A percentile compares a stretch with the other conserved stretches of the same genome.
phyloP scores from a whole-genome alignment of 2,329 filamentous ascomycete genomes.

The Thielaviopsis punctulata region DNA sequence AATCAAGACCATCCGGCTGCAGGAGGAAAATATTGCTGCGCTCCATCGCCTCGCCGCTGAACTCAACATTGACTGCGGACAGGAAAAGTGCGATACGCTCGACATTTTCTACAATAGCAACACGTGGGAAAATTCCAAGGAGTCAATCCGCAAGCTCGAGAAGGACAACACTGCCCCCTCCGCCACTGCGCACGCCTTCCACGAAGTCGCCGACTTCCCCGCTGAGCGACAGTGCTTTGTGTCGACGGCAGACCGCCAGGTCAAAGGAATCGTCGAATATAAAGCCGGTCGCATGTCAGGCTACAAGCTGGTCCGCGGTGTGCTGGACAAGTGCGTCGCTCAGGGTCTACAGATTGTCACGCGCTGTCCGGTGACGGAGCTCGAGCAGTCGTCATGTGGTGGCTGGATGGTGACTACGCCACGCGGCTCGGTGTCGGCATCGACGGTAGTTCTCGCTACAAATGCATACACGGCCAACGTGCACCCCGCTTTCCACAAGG shows the following conservation, averaged over 20 bases:
- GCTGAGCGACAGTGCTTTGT: slow-evolving; percentile 1
- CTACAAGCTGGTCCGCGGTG: slow-evolving; percentile 8
- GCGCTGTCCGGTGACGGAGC: slow-evolving; percentile 4
- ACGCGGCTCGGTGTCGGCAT: slow-evolving; percentile 13
- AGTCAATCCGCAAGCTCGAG: slow-evolving; percentile 2
- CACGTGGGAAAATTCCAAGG: slow-evolving; percentile 5
- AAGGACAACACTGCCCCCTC: background rate
- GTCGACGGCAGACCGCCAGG: background rate
- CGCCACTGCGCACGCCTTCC: background rate
- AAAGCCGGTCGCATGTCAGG: slow-evolving; percentile 8
- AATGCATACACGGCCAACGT: slow-evolving; percentile 17
- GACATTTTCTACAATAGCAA: slow-evolving; percentile 8
- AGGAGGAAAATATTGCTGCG: slow-evolving; percentile 10
- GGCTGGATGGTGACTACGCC: slow-evolving; percentile 13
- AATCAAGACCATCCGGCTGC: slow-evolving; percentile 12
- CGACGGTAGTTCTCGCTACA: slow-evolving; percentile 16
- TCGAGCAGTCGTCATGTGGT: background rate
- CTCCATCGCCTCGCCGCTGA: slow-evolving; percentile 10
- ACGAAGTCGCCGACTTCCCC: background rate
- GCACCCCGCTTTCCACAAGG: slow-evolving; percentile 11
- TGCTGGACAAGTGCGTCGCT: slow-evolving; percentile 7
- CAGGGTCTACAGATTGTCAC: slow-evolving; percentile 7
- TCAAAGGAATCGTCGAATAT: slow-evolving; percentile 7
- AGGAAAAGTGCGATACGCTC: slow-evolving; percentile 6
- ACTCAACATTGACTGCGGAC: slow-evolving; percentile 11